Base-by-base conservation (phyloP, 1,139 yeast genomes). In the Zygoascus meyerae region DNA sequence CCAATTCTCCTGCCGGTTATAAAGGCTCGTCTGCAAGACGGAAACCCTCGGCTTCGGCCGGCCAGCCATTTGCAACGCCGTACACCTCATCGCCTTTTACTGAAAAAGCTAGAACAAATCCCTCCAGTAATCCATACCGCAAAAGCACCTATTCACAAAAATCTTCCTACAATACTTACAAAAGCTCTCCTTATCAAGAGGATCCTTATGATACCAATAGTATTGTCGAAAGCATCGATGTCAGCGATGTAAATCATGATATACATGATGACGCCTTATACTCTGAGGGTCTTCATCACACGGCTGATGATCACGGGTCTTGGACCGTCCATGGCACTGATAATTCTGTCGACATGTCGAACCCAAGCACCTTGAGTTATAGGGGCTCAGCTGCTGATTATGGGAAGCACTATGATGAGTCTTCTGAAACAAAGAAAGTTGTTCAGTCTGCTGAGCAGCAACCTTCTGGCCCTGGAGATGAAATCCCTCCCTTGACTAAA, bases 141-240 rank as follows among this genome's bases (percentile, higher is more conserved):
- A 35, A 17, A 15, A 18, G 29, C 15, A 3, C 39, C 7, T 18
- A 16, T 9, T 35, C 39, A 9, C 39, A 17, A 2, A 35, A 35
- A 15, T 35, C 39, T 8, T 12, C 39, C 6, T 35, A 35, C 30
- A 29, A 35, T n/a, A 35, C 15, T 2, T 29, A 35, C 12, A 21
- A 5, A 7, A 9, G 29, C 9, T 35, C 39, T 5, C 29, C 39
- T 6, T 35, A 35, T 35, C 39, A 35, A 15, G 39, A 35, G n/a
- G 39, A 35, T 12, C 39, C 39, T 3, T 35, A 35, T 21, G 39
- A 35, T 21, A n/a, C 39, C n/a, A 35, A 35, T 12, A 18, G 29
- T n/a, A 35, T 35, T 35, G 30, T 15, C 3, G 39, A 35, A 12
- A 18, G 29, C n/a, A 17, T 35, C 9, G 39, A 35, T 35, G 30